phyloP scores from a whole-genome alignment of 768 basidiomycete genomes.

The Boletus eberwhitei region DNA sequence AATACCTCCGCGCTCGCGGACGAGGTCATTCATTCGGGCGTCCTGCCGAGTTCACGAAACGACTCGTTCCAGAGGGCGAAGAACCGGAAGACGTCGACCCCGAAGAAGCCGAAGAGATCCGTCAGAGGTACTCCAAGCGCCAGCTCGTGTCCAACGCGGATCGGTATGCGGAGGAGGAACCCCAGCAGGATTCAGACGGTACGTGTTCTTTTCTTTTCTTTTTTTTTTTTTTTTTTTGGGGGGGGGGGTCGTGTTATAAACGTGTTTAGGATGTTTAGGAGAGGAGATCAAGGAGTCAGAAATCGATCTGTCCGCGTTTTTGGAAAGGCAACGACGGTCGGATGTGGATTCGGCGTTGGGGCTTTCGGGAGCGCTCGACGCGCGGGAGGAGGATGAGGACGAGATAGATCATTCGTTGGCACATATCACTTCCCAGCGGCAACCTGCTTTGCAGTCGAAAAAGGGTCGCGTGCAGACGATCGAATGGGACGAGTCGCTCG shows the following conservation, averaged over 20 bases:
- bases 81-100: conserved; percentile 31
- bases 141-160: conserved; percentile 68
- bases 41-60: conserved; percentile 62
- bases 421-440: conserved; percentile 41
- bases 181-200: conserved; percentile 73
- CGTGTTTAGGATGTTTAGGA: conserved; percentile 48
- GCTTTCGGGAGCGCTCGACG: conserved; percentile 12
- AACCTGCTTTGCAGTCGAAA: conserved; percentile 30
- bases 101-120: conserved; percentile 48
- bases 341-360: conserved; percentile 24
- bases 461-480: conserved; percentile 67
- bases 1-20: conserved; percentile 70
- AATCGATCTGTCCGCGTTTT: conserved; percentile 64
- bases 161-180: conserved; percentile 68
- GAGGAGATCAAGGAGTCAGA: conserved; percentile 69
- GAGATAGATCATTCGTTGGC: conserved; percentile 56
- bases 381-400: conserved; percentile 46
- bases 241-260: too few relatives aligned
- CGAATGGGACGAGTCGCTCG: conserved; percentile 65
- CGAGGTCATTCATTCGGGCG: conserved; percentile 57
- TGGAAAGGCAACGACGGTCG: conserved; percentile 57
- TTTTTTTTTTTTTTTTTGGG: too few relatives aligned
- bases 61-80: conserved; percentile 62
- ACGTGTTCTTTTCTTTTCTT: not conserved
- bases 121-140: conserved; percentile 52